A percentile compares a stretch with the other conserved stretches of the same genome.
Evolutionary conservation across 164 flowering plant species (phyloP).

Genomic region (Taxillus chinensis): DNA sequence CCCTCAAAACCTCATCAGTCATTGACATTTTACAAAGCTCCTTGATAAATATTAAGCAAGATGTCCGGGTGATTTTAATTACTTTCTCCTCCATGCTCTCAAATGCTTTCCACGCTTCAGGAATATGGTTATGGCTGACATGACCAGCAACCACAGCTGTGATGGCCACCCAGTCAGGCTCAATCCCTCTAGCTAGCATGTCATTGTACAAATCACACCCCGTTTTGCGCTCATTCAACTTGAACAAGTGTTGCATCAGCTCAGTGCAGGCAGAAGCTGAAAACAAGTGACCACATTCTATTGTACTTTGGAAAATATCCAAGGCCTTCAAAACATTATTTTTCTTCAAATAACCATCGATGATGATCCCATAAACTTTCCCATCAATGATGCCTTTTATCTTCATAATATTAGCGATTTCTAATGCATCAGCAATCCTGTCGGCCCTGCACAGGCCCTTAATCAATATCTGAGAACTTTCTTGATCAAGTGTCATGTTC

Average conservation of each 20-base stretch:
- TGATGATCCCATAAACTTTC: conserved; percentile 42
- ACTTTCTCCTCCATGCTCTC: conserved; percentile 46
- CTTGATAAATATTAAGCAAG: conserved; percentile 44
- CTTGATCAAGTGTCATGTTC: conserved; percentile 21
- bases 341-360: conserved; percentile 47
- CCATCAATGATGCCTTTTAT: conserved; percentile 26
- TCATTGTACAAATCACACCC: conserved; percentile 51
- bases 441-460: conserved; percentile 63
- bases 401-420: conserved; percentile 63
- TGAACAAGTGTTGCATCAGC: conserved; percentile 58
- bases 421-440: conserved; percentile 59
- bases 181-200: conserved; percentile 50
- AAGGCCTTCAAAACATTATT: conserved; percentile 47
- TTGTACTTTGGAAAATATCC: conserved; percentile 34
- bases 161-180: conserved; percentile 48
- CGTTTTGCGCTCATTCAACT: conserved; percentile 35
- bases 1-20: conserved; percentile 45
- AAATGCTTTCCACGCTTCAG: conserved; percentile 58
- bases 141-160: conserved; percentile 61
- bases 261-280: conserved; percentile 45
- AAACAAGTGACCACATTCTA: conserved; percentile 40
- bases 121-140: conserved; percentile 34
- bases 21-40: conserved; percentile 58
- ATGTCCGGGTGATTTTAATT: conserved; percentile 35
- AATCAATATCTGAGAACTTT: conserved; percentile 40